Evolutionary conservation across 106 monocot genomes (phyloP), one percentile per base, ranked within the genome.

Genomic region (Amphibolis antarctica): DNA sequence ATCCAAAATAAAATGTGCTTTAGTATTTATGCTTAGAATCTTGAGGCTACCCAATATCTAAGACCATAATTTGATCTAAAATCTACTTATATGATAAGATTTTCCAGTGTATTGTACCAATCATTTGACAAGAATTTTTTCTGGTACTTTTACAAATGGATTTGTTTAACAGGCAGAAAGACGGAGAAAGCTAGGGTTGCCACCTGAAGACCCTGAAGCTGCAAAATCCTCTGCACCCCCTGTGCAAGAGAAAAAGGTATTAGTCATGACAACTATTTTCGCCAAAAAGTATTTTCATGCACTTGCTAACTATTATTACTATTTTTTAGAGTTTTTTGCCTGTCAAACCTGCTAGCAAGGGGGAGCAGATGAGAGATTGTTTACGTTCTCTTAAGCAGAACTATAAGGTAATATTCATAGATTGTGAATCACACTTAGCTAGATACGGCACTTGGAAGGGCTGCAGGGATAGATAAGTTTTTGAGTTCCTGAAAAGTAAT

Each of bases 291-390:
- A 49, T 61, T 9, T 26, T 60, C 47, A 27, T 70, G 12, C 42
- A n/a, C n/a, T 43, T 61, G 28, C 20, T 42, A 17, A 13, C 10
- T 42, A 12, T 15, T 27, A 28, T 28, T 18, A 12, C 43, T 61
- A 64, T 53, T 63, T 53, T 71, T 48, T 78, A 85, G 90, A 89
- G 76, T 61, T 45, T 48, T n/a, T 74, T 87, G 63, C 90, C 90
- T 62, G 54, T 91, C 19, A 98, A 76, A 62, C 87, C 90, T 61
- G 86, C 74, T 44, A 87, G 85, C 47, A 98, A 87, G 69, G 74
- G 70, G n/a, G 96, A 98, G 42, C 80, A 67, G 12, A 84, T 98
- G 87, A 90, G 87, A 77, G 96, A 98, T 51, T 87, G 84, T 63
- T 71, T 98, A 26, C 81, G 96, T 26, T 74, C 82, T 43, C 86